Evolutionary conservation across 2,329 filamentous ascomycete species (phyloP).

Genomic region (Aspergillus vadensis): DNA sequence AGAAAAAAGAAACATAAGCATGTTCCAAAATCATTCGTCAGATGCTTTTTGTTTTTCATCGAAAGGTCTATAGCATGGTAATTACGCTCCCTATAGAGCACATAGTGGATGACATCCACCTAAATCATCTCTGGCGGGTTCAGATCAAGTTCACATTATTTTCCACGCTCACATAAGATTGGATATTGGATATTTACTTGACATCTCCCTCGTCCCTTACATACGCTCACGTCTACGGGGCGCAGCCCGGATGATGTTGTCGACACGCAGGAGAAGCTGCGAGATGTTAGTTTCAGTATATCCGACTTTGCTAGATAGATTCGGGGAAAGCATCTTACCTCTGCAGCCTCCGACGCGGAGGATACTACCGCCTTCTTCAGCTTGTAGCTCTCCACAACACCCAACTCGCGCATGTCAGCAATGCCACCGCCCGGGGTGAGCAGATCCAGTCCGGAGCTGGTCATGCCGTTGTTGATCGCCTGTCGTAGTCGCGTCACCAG

Average conservation of each 20-base stretch:
- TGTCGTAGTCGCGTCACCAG: conserved; percentile 88
- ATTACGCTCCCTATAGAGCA: conserved; percentile 18
- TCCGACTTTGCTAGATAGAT: neutral
- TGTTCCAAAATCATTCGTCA: conserved; percentile 16
- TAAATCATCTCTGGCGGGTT: conserved; percentile 3
- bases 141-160: conserved; percentile 10
- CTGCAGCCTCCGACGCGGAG: conserved; percentile 92
- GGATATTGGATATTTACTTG: conserved; percentile 2
- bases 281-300: conserved; percentile 28
- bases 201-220: conserved; percentile 44
- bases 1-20: neutral
- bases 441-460: conserved; percentile 86
- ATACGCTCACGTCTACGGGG: conserved; percentile 79
- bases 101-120: conserved; percentile 14
- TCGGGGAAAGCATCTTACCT: conserved; percentile 63
- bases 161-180: neutral
- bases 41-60: conserved; percentile 21
- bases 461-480: conserved; percentile 92
- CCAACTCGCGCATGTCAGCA: conserved; percentile 91
- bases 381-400: conserved; percentile 98
- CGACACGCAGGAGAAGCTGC: conserved; percentile 85
- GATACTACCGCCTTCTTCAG: conserved; percentile 97
- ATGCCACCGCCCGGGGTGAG: conserved; percentile 88
- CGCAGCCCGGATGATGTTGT: conserved; percentile 95
- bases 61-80: conserved; percentile 20